These are phyloP conservation scores for Chaetoscypha palmicola DNA, from an alignment of 2,329 filamentous ascomycete species.

Conservation along the genomic window DNA sequence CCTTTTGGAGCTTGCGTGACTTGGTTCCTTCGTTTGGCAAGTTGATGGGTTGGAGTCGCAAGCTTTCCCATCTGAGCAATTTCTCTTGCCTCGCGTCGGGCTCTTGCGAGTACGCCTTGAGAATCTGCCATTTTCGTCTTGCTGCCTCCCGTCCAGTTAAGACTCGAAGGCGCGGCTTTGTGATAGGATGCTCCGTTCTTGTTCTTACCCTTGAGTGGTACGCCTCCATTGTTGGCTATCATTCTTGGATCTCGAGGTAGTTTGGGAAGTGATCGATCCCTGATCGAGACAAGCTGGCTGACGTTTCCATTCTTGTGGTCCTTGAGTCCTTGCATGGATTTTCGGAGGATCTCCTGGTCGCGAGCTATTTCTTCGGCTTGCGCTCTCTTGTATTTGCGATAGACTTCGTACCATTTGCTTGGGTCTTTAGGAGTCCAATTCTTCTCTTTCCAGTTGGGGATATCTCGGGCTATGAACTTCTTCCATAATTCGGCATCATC, in stretches of 20 bases:
- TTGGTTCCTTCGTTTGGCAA: conserved; percentile 28
- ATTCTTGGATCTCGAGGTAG: conserved; percentile 34
- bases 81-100: conserved; percentile 49
- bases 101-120: conserved; percentile 48
- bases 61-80: conserved; percentile 43
- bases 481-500: conserved; percentile 70
- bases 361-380: conserved; percentile 49
- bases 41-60: conserved; percentile 34
- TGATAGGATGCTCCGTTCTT: conserved; percentile 24
- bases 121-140: conserved; percentile 46
- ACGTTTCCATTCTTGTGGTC: conserved; percentile 50
- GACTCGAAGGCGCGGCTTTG: conserved; percentile 29
- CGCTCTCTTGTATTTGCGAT: conserved; percentile 58
- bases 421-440: conserved; percentile 59
- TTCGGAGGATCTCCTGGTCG: conserved; percentile 49
- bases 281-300: conserved; percentile 48
- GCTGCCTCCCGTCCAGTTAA: conserved; percentile 42
- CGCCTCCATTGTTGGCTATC: conserved; percentile 30
- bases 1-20: conserved; percentile 44
- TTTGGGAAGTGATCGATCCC: conserved; percentile 36
- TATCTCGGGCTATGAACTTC: conserved; percentile 69
- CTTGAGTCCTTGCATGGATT: conserved; percentile 49
- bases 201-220: conserved; percentile 23
- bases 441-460: conserved; percentile 55
- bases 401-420: conserved; percentile 70